Base-by-base conservation (phyloP, 768 basidiomycete species). In the Mycena galericulata region DNA sequence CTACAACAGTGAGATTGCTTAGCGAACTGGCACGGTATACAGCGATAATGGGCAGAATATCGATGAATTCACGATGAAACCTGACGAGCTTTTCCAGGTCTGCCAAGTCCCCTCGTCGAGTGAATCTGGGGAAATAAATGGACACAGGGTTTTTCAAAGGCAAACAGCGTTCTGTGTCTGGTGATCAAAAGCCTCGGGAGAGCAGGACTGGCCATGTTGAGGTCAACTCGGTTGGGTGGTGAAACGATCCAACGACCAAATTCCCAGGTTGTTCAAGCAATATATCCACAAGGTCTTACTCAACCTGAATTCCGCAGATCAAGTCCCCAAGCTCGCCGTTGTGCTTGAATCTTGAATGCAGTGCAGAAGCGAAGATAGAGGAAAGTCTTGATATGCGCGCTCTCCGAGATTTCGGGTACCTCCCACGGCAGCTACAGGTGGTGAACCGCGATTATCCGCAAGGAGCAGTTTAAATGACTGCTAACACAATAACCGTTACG, bases 211-310 rank as follows among this genome's bases (percentile, higher is more conserved):
- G 50, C 30, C 17, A 15, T 51, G 50, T 51, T 51, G 50, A 51
- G 50, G 50, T 51, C 50, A 27, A 30, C 50, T 51, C 29, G 50
- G 29, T 51, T 51, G 29, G 50, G 50, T 51, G 50, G 50, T 51
- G 50, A 51, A 51, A 51, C 30, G 29, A 51, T 51, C 50, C 29
- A 27, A 32, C 50, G 30, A 51, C 50, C 29, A 32, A 51, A 51
- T 51, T 51, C 17, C 50, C 50, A 51, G 50, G 50, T 51, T 32
- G 32, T 30, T 51, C 29, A 26, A 27, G 15, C 32, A 30, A 30
- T 32, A 51, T 51, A 51, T 51, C 50, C 50, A 51, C 32, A 32
- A 51, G 17, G 30, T 32, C 50, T 51, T 51, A 27, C 50, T 51
- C 29, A 27, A 51, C 50, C 29, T 30, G 50, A 51, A 51, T 51